Conservation (phyloP, 2,329 filamentous ascomycete species). For the Botrytis medusae region DNA sequence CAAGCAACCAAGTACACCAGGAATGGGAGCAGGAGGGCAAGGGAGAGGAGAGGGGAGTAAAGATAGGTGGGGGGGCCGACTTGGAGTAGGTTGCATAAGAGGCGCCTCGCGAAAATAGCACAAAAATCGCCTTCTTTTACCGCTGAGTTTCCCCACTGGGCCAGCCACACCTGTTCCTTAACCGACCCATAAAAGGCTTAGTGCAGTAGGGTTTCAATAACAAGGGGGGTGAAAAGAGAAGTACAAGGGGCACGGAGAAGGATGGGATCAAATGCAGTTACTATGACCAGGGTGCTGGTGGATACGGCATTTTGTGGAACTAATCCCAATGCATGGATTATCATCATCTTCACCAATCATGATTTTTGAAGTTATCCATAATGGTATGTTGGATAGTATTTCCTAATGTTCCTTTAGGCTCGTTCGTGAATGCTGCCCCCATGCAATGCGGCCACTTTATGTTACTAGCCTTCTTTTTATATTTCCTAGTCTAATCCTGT, state of each 20-base stretch:
- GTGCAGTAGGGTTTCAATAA: not conserved
- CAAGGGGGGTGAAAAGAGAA: conserved; percentile 4
- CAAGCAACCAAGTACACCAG: conserved; percentile 17
- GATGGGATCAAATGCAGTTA: conserved; percentile 4
- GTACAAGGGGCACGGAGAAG: conserved; percentile 14
- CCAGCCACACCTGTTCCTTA: conserved; percentile 28
- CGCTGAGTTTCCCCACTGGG: conserved; percentile 29
- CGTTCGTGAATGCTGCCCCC: conserved; percentile 12
- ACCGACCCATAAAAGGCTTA: conserved; percentile 18
- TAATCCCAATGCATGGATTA: conserved; percentile 7
- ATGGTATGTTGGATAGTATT: conserved; percentile 1
- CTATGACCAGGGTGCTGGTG: not conserved
- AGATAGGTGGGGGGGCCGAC: conserved; percentile 34
- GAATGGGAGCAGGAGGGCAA: conserved; percentile 23
- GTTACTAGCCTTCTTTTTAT: conserved; percentile 5
- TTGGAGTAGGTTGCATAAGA: conserved; percentile 36
- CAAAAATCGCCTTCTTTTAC: conserved; percentile 17
- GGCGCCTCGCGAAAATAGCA: conserved; percentile 41
- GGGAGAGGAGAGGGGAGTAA: not conserved
- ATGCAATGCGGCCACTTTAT: conserved; percentile 7
- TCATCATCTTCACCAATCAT: not conserved
- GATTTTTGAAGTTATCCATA: not conserved
- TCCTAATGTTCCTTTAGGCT: conserved; percentile 15
- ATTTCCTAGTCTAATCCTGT: conserved; percentile 3
- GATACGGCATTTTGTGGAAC: conserved; percentile 1